Evolutionary conservation across 2,329 filamentous ascomycete species (phyloP).

Genomic region (Venturiaceae sp.): DNA sequence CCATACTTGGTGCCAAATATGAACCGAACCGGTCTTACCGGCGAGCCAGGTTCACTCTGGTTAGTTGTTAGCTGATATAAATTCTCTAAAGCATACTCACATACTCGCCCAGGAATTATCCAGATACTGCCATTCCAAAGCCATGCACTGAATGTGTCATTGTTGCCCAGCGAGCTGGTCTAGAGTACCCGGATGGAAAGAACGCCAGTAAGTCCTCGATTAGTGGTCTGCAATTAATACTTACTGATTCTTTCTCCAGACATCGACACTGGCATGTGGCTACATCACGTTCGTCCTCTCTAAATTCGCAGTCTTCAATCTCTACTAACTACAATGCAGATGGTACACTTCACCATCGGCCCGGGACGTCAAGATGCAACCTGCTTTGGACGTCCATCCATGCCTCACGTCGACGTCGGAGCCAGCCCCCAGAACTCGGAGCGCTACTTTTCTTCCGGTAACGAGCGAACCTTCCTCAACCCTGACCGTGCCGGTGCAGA

Average conservation of each 20-base stretch:
- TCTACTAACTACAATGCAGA: background rate
- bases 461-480: conserved; percentile 3
- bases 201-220: background rate
- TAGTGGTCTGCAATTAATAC: background rate
- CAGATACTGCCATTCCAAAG: background rate
- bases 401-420: conserved; percentile 6
- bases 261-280: background rate
- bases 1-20: conserved; percentile 8
- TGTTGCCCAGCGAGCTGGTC: background rate
- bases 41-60: conserved; percentile 3
- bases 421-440: conserved; percentile 6
- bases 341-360: conserved; percentile 6
- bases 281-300: conserved; percentile 16
- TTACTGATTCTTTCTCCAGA: too few relatives aligned
- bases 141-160: conserved; percentile 6
- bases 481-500: background rate
- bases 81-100: background rate
- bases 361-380: conserved; percentile 5
- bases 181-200: conserved; percentile 6
- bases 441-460: conserved; percentile 7
- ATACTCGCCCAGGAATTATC: background rate
- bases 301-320: background rate
- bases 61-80: background rate
- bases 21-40: conserved; percentile 3
- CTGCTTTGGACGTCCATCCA: background rate